phyloP scores from a whole-genome alignment of 1,284 basidiomycete species.

The Xanthoconium separans region DNA sequence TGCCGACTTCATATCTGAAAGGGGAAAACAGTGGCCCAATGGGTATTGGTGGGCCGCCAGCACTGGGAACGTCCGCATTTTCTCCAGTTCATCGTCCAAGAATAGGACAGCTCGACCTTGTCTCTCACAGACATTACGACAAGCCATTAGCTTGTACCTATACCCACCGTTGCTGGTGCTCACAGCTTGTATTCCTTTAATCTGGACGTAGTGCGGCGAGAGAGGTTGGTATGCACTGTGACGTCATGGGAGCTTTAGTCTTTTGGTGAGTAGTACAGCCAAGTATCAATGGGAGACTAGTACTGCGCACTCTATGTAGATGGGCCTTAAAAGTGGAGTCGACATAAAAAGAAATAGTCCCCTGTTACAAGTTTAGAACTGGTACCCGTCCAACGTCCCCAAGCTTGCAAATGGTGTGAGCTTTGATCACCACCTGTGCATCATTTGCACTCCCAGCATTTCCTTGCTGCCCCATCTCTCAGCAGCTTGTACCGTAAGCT shows the following conservation, averaged over 20 bases:
- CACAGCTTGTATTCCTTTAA: too few relatives aligned
- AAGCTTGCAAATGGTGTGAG: too few relatives aligned
- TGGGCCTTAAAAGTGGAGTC: too few relatives aligned
- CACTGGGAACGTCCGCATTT: slow-evolving; percentile 9
- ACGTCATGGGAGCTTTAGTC: too few relatives aligned
- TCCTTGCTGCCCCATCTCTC: neutral
- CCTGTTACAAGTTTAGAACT: slow-evolving; percentile 18
- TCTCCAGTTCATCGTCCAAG: neutral
- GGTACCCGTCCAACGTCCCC: slow-evolving; percentile 10
- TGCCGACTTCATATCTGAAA: too few relatives aligned
- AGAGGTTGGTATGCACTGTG: too few relatives aligned
- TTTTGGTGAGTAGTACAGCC: too few relatives aligned
- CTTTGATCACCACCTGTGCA: neutral
- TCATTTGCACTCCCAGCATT: neutral
- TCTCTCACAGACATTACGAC: slow-evolving; percentile 11
- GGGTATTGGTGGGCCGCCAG: too few relatives aligned
- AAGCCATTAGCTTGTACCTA: neutral
- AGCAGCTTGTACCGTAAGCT: neutral
- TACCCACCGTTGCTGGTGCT: neutral
- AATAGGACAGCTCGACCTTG: neutral
- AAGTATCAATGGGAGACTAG: too few relatives aligned
- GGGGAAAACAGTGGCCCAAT: too few relatives aligned
- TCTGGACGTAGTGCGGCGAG: too few relatives aligned
- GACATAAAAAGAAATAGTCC: slow-evolving; percentile 22
- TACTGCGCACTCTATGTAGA: too few relatives aligned